phyloP scores from a whole-genome alignment of 2,329 filamentous ascomycete genomes.

The Sclerotinia subarctica region DNA sequence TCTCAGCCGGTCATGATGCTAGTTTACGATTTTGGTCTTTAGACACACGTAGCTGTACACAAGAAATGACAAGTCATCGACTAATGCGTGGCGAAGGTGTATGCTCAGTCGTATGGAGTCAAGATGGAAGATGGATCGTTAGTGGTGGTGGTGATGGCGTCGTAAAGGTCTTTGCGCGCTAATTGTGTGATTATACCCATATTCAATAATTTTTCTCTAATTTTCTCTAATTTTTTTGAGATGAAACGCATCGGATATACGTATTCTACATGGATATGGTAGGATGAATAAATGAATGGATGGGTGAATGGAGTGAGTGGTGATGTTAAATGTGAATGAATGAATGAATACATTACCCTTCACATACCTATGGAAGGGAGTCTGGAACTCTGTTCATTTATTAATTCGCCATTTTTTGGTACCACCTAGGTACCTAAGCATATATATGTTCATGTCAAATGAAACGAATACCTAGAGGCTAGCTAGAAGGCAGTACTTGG shows the following conservation, averaged over 20 bases:
- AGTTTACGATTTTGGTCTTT: conserved; percentile 95
- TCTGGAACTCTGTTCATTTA: too few relatives aligned
- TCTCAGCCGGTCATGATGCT: conserved; percentile 93
- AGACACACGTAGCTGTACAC: conserved; percentile 90
- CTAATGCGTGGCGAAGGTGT: conserved; percentile 96
- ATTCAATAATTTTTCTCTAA: not conserved
- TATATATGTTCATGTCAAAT: too few relatives aligned
- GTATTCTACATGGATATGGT: conserved; percentile 5
- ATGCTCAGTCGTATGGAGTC: conserved; percentile 91
- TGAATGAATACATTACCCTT: conserved; percentile 2
- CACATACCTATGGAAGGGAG: not conserved
- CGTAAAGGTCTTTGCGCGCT: conserved; percentile 82
- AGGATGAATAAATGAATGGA: not conserved
- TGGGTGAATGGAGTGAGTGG: not conserved
- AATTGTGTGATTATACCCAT: conserved; percentile 21
- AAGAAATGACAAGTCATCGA: conserved; percentile 90
- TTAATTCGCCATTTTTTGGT: conserved; percentile 8
- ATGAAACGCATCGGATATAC: conserved; percentile 7
- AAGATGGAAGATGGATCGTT: conserved; percentile 91
- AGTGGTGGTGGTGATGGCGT: conserved; percentile 93
- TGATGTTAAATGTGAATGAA: conserved; percentile 8
- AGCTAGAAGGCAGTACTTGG: too few relatives aligned
- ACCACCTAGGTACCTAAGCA: not conserved
- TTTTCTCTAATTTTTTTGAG: conserved; percentile 10
- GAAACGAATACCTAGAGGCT: too few relatives aligned